Conservation (phyloP, 192 early-diverging fungal genomes). For the Backusella psychrophila region DNA sequence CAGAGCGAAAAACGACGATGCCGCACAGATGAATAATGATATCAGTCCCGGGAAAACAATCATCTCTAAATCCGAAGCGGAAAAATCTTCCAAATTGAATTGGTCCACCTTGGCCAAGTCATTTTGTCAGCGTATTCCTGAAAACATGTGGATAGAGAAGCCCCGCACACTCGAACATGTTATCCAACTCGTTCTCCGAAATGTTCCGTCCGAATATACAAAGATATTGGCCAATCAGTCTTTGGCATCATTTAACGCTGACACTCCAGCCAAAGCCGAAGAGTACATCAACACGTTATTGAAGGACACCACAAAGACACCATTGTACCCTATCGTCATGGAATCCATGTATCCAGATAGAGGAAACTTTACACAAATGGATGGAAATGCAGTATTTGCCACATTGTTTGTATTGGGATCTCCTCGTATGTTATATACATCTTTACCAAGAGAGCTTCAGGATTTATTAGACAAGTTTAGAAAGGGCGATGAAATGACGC, state of each 20-base stretch:
- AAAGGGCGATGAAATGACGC: slow-evolving; percentile 27
- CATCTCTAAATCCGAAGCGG: neutral
- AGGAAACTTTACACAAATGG: slow-evolving; percentile 17
- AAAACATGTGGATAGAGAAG: slow-evolving; percentile 50
- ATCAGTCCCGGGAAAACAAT: neutral
- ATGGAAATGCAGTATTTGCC: slow-evolving; percentile 46
- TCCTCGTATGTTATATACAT: slow-evolving; percentile 53
- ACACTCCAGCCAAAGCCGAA: slow-evolving; percentile 32
- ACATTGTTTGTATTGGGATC: slow-evolving; percentile 62
- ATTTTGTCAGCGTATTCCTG: slow-evolving; percentile 54
- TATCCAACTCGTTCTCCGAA: slow-evolving; percentile 45
- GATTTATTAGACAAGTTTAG: slow-evolving; percentile 39
- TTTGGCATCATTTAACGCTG: slow-evolving; percentile 12
- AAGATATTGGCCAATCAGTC: slow-evolving; percentile 42
- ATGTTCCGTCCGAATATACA: slow-evolving; percentile 42
- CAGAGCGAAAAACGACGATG: neutral
- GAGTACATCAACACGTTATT: slow-evolving; percentile 38
- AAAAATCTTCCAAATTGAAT: slow-evolving; percentile 33
- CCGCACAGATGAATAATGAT: neutral
- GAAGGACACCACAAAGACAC: slow-evolving; percentile 37
- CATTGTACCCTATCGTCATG: slow-evolving; percentile 43
- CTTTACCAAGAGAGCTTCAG: slow-evolving; percentile 45
- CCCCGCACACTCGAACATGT: slow-evolving; percentile 46
- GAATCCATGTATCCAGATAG: slow-evolving; percentile 26
- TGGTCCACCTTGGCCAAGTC: slow-evolving; percentile 53